A percentile compares a stretch with the other conserved stretches of the same genome.
Conservation (phyloP, 768 basidiomycete species). For the Boletus pseudo-olivaceus region DNA sequence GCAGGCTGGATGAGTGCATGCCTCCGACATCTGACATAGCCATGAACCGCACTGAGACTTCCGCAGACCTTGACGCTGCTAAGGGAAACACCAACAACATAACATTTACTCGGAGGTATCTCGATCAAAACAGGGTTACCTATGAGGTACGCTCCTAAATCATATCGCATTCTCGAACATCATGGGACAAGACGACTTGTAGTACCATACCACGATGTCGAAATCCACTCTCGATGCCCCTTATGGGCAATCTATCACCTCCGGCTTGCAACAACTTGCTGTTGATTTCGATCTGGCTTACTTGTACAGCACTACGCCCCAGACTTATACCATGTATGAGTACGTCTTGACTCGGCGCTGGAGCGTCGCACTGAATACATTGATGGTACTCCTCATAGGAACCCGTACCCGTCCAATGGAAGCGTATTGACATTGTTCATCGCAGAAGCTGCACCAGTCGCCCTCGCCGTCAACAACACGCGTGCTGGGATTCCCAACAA, state of each 20-base stretch:
- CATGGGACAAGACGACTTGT: background rate
- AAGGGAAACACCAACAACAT: constrained; percentile 45
- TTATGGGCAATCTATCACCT: constrained; percentile 50
- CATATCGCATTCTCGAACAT: background rate
- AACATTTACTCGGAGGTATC: constrained; percentile 65
- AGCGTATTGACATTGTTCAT: constrained; percentile 61
- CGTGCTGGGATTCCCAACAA: constrained; percentile 57
- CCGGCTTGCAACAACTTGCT: constrained; percentile 51
- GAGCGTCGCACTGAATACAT: background rate
- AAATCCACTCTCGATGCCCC: constrained; percentile 59
- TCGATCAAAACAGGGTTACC: constrained; percentile 76
- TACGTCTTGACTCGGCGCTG: constrained; percentile 26
- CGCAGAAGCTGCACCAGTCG: constrained; percentile 49
- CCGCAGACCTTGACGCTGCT: constrained; percentile 42
- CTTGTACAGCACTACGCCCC: constrained; percentile 69
- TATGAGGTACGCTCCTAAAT: constrained; percentile 50
- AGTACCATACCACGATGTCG: constrained; percentile 69
- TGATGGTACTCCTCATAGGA: constrained; percentile 31
- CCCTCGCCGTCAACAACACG: constrained; percentile 59
- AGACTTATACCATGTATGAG: constrained; percentile 67
- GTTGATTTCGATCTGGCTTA: constrained; percentile 58
- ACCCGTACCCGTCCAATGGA: constrained; percentile 57
- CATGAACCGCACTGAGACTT: background rate
- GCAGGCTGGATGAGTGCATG: constrained; percentile 61
- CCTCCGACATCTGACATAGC: background rate